Percentiles rank a stretch among this genome's conserved stretches.
These are phyloP conservation scores for Batrachochytrium dendrobatidis DNA, from an alignment of 371 early-diverging fungal genomes.

Conservation along the genomic window DNA sequence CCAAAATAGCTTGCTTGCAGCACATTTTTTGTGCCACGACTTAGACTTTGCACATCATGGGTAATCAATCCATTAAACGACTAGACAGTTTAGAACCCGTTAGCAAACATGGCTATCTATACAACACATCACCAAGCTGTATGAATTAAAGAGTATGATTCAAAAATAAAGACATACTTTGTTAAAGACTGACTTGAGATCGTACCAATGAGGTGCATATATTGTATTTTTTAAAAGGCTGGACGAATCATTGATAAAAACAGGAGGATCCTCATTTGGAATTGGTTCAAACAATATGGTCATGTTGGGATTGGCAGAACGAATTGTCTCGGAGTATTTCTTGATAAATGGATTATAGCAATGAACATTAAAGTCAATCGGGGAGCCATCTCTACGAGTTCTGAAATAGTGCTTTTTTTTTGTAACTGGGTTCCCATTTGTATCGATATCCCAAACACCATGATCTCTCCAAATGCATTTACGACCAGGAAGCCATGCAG, in stretches of 20 bases:
- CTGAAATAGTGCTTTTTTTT: constrained; percentile 55
- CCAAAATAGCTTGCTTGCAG: constrained; percentile 74
- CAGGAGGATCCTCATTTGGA: constrained; percentile 69
- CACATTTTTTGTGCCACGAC: constrained; percentile 59
- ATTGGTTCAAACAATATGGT: constrained; percentile 70
- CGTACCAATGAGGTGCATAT: constrained; percentile 82
- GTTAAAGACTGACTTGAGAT: constrained; percentile 63
- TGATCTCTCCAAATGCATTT: constrained; percentile 64
- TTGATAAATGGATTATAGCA: constrained; percentile 65
- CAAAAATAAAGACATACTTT: no score
- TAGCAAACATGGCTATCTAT: no score
- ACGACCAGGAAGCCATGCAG: constrained; percentile 53
- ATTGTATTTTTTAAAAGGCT: constrained; percentile 34
- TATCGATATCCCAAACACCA: constrained; percentile 63
- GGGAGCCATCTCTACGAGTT: constrained; percentile 23
- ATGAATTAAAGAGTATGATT: no score
- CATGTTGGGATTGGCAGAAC: constrained; percentile 42
- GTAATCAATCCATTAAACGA: constrained; percentile 63
- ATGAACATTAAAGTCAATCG: constrained; percentile 53
- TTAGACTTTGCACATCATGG: constrained; percentile 67
- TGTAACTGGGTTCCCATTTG: constrained; percentile 41
- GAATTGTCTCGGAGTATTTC: constrained; percentile 53
- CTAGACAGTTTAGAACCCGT: constrained; percentile 6
- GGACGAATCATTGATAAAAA: constrained; percentile 40
- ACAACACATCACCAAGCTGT: no score